A percentile compares a stretch with the other conserved stretches of the same genome.
These are phyloP conservation scores for Prunus yedoensis DNA, from an alignment of 331 rosid species.

Conservation along the genomic window DNA sequence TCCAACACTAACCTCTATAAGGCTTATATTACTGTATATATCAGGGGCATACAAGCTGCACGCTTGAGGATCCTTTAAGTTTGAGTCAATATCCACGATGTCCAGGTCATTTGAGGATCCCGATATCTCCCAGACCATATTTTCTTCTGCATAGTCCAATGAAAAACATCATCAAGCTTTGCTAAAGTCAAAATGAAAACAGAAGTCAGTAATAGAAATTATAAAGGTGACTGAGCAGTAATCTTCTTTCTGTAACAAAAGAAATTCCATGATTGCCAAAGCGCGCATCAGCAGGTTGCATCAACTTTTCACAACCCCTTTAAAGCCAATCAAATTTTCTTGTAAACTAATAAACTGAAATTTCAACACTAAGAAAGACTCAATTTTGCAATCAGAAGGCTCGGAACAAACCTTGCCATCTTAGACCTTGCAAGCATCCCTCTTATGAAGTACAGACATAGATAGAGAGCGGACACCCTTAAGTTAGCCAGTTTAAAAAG, in stretches of 20 bases:
- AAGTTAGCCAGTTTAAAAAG: conserved; percentile 2
- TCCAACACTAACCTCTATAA: conserved; percentile 69
- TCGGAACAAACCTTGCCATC: background rate
- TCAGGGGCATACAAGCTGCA: conserved; percentile 84
- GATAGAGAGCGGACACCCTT: too few species aligned
- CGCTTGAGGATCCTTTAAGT: conserved; percentile 59
- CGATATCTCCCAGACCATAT: conserved; percentile 36
- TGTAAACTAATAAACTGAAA: background rate
- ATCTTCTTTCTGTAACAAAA: background rate
- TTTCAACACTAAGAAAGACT: background rate
- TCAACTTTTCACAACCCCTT: background rate
- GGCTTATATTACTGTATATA: conserved; percentile 54
- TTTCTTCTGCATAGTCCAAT: conserved; percentile 51
- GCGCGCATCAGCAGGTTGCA: background rate
- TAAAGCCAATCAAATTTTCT: background rate
- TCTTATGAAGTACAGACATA: background rate
- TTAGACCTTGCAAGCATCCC: background rate
- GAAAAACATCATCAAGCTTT: conserved; percentile 17
- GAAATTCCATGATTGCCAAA: background rate
- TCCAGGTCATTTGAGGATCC: conserved; percentile 35
- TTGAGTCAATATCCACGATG: conserved; percentile 65
- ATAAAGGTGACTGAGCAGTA: conserved; percentile 1
- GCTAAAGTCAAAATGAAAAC: conserved; percentile 1
- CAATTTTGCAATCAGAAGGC: background rate
- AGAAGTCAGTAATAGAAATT: conserved; percentile 6